These are phyloP conservation scores for Cyclotella kingstonii DNA, from an alignment of 108 stramenopile species.

Conservation along the genomic window DNA sequence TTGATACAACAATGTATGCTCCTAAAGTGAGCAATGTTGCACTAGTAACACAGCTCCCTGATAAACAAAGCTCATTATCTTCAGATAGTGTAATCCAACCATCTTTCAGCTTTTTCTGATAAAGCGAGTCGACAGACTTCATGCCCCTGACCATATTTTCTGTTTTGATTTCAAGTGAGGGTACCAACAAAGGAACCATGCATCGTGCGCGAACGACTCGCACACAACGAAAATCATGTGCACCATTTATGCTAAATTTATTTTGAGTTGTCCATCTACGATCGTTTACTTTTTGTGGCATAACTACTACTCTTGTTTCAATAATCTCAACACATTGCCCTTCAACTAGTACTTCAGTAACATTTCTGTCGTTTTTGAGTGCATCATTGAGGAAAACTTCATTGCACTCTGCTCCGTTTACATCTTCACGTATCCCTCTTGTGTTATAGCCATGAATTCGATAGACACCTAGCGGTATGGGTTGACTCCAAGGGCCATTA, in stretches of 20 bases:
- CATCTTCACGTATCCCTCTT: background rate
- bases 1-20: constrained; percentile 24
- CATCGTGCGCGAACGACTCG: constrained; percentile 36
- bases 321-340: constrained; percentile 30
- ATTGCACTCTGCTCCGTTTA: background rate
- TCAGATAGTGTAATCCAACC: constrained; percentile 37
- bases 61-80: background rate
- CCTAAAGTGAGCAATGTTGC: constrained; percentile 21
- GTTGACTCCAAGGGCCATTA: constrained; percentile 42
- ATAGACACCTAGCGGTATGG: constrained; percentile 36
- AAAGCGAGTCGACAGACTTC: background rate
- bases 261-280: background rate
- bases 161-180: background rate
- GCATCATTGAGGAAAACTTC: constrained; percentile 15
- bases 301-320: constrained; percentile 31
- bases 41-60: background rate
- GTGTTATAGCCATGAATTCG: constrained; percentile 6
- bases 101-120: constrained; percentile 24
- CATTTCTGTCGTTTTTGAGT: constrained; percentile 17
- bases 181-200: constrained; percentile 19
- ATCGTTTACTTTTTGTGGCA: constrained; percentile 20
- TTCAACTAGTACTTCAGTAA: constrained; percentile 12
- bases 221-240: constrained; percentile 2
- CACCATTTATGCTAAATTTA: constrained; percentile 11
- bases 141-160: constrained; percentile 1